These are phyloP conservation scores for Sisymbrium altissimum DNA, from an alignment of 345 rosid genomes.

Conservation along the genomic window DNA sequence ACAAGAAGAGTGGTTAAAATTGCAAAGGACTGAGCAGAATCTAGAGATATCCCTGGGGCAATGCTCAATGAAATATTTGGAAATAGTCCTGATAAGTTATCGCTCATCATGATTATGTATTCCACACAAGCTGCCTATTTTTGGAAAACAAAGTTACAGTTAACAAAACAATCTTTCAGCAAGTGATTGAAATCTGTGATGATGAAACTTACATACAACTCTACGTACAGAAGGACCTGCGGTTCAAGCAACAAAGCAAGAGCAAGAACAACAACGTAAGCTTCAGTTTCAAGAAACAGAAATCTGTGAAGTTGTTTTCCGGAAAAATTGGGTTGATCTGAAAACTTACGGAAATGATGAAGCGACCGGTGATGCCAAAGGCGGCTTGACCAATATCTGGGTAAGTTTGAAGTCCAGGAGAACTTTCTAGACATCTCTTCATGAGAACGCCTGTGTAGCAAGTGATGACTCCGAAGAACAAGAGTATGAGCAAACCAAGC, in stretches of 20 bases:
- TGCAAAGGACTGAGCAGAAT: conserved; percentile 48
- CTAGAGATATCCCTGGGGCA: conserved; percentile 45
- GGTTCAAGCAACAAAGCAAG: conserved; percentile 20
- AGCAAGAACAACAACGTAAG: conserved; percentile 14
- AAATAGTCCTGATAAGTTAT: conserved; percentile 63
- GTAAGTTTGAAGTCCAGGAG: conserved; percentile 70
- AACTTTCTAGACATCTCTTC: conserved; percentile 67
- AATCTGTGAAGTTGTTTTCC: neutral
- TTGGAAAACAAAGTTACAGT: neutral
- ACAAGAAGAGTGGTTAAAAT: conserved; percentile 48
- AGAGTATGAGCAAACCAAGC: conserved; percentile 58
- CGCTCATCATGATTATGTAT: conserved; percentile 77
- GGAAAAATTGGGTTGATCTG: neutral
- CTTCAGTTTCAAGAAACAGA: conserved; percentile 31
- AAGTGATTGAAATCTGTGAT: neutral
- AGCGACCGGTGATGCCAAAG: conserved; percentile 62
- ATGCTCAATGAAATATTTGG: conserved; percentile 47
- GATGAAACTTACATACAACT: conserved; percentile 64
- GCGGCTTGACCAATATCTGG: conserved; percentile 94
- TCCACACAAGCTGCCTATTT: conserved; percentile 79
- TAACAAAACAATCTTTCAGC: neutral
- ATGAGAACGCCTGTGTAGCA: conserved; percentile 69
- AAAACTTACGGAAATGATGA: conserved; percentile 51
- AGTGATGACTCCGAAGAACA: conserved; percentile 48
- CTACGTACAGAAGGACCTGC: conserved; percentile 69